Evolutionary conservation across 345 rosid genomes (phyloP), one percentile per base, ranked within the genome.

Genomic region (Populus davidiana): DNA sequence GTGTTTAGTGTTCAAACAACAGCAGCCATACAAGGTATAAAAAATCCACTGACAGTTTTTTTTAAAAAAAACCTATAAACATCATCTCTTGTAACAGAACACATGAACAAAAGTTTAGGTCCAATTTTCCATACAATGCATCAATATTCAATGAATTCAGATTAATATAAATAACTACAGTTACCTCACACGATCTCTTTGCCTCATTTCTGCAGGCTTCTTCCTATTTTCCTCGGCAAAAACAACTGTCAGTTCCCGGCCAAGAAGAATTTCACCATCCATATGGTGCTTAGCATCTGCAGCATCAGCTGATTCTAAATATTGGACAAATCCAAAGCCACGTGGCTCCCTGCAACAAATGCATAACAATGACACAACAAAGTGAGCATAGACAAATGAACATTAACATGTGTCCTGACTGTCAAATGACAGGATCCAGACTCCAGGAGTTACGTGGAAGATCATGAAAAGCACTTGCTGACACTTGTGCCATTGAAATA

Each of bases 241-340:
- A 25, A 92, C 88, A 74, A 95, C 97, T 20, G 91, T 89, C 12
- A 93, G 81, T 81, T 93, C 93, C 47, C 91, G 87, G 23, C 98
- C 97, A 59, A 85, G 88, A 73, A 94, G 90, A 83, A 93, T 76
- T 78, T 85, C 88, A 38, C 98, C 97, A 85, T 94, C 97, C 91
- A 94, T 81, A 75, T 88, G 91, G 81, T 87, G 85, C 77, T 94
- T 91, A 36, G 97, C 98, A 84, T 94, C 96, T 18, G 90, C 92
- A 73, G 98, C 97, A 90, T 94, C 98, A 73, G 87, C 93, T 50
- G 93, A 90, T 76, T 94, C 91, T 52, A 88, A 73, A 87, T 79
- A 94, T 79, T 94, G 98, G 71, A 94, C 90, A 85, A 94, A 94
- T 43, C 98, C 98, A 75, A 94, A 94, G 35, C 98, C 98, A 5